phyloP scores from a whole-genome alignment of 129 eudicot genomes.

The Artemisia argyi region DNA sequence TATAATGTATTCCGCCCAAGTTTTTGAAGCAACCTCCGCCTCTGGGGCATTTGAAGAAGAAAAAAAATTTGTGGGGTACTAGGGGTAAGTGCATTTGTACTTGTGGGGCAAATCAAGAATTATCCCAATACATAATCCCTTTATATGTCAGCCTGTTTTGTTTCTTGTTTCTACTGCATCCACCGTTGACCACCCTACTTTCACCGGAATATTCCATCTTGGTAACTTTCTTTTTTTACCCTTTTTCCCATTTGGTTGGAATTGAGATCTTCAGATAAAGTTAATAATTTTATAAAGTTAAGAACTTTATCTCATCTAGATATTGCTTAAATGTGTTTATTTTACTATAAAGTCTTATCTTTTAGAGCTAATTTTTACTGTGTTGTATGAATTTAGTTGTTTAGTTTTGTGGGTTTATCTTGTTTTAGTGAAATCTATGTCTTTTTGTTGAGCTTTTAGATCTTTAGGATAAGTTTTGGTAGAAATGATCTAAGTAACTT shows the following conservation, averaged over 20 bases:
- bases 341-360: neutral
- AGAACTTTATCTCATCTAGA: neutral
- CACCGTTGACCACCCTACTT: neutral
- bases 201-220: conserved; percentile 16
- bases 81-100: too few relatives aligned
- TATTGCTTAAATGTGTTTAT: too few relatives aligned
- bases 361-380: neutral
- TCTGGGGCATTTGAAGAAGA: too few relatives aligned
- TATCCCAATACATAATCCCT: too few relatives aligned
- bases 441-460: conserved; percentile 4
- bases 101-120: too few relatives aligned
- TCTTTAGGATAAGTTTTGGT: conserved; percentile 14
- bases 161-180: conserved; percentile 14
- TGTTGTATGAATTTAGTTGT: neutral
- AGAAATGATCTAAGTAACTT: neutral
- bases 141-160: neutral
- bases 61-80: too few relatives aligned
- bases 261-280: conserved; percentile 13
- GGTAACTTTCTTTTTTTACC: neutral
- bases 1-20: too few relatives aligned
- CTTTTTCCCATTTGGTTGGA: neutral
- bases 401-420: conserved; percentile 7
- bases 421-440: neutral
- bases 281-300: neutral
- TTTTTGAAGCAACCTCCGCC: too few relatives aligned